Evolutionary conservation across 2,329 filamentous ascomycete genomes (phyloP), one percentile per base, ranked within the genome.

Genomic region (Hymenoscyphus salicellus): DNA sequence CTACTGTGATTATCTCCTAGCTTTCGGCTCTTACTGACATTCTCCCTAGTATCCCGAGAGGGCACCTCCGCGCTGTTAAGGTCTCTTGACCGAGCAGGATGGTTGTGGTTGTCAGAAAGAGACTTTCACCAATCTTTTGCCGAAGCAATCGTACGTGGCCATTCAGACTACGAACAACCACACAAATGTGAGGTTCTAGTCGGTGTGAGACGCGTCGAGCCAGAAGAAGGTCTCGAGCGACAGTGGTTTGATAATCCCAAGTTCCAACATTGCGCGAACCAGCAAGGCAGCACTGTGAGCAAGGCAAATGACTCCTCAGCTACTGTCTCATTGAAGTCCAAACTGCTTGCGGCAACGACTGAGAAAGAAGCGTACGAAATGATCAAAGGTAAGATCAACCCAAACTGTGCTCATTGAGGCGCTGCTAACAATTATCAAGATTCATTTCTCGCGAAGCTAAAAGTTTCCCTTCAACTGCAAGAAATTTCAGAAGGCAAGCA

Each of bases 101-200:
- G 26, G 26, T 20, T 60, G 26, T 46, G 36, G 26, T 14, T 66
- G 23, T 66, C 65, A 1, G 79, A 80, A 66, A 63, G 67, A 7
- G 79, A 81, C 30, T 70, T 81, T 10, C 78, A 79, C 62, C 72
- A 78, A 16, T 63, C 77, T 16, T 78, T 82, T 61, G 77, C 78
- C 1, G 78, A 82, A 64, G 77, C 75, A 0, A 75, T 82, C 8
- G 73, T 74, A n/a, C 26, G 52, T 32, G 75, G 78, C 57, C 17
- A 28, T 32, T 30, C 46, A 32, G 26, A 46, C 23, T 49, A n/a
- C 28, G 41, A 32, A 30, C 17, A 55, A 17, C 52, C 52, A 23
- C 57, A 41, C 17, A 38, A 41, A 32, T 36, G 30, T 3, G 58
- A 60, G 28, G 38, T 60, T 16, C 38, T 60, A 30, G 41, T 32